phyloP scores from a whole-genome alignment of 1,139 yeast genomes.

The Suhomyces anneliseae region DNA sequence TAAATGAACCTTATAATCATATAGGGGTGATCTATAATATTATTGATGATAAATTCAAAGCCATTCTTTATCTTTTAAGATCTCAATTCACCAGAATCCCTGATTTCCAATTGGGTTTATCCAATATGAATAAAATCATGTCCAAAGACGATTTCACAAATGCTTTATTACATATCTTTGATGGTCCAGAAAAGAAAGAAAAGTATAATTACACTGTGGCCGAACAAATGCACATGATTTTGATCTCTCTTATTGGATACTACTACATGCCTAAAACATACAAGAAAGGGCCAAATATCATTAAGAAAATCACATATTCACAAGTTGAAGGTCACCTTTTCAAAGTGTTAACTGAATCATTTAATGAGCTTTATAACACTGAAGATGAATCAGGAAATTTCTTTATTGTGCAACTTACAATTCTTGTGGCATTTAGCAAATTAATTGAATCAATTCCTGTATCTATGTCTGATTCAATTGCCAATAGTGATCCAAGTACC shows the following conservation, averaged over 20 bases:
- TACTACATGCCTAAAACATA: slow-evolving; percentile 31
- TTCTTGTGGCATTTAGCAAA: slow-evolving; percentile 23
- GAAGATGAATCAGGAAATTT: slow-evolving; percentile 13
- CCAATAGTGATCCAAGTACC: slow-evolving; percentile 10
- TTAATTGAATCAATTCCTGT: slow-evolving; percentile 10
- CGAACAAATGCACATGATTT: slow-evolving; percentile 22
- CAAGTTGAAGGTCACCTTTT: slow-evolving; percentile 31
- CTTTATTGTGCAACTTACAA: slow-evolving; percentile 27
- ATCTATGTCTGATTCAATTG: slow-evolving; percentile 6
- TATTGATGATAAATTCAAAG: slow-evolving; percentile 33
- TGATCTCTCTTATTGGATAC: slow-evolving; percentile 32
- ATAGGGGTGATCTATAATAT: slow-evolving; percentile 56
- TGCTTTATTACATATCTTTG: slow-evolving; percentile 19
- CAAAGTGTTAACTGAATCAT: slow-evolving; percentile 6
- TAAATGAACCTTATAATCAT: slow-evolving; percentile 67
- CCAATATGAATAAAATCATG: slow-evolving; percentile 37
- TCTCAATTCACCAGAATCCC: slow-evolving; percentile 56
- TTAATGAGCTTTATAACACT: slow-evolving; percentile 9
- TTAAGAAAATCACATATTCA: slow-evolving; percentile 24
- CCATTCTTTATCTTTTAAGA: slow-evolving; percentile 53
- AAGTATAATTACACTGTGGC: not conserved
- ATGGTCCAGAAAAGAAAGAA: slow-evolving; percentile 2
- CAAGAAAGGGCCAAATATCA: slow-evolving; percentile 25
- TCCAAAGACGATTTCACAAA: slow-evolving; percentile 33
- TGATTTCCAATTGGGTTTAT: slow-evolving; percentile 43